A percentile compares a stretch with the other conserved stretches of the same genome.
Conservation (phyloP, 345 rosid genomes). For the Brassica cretica region DNA sequence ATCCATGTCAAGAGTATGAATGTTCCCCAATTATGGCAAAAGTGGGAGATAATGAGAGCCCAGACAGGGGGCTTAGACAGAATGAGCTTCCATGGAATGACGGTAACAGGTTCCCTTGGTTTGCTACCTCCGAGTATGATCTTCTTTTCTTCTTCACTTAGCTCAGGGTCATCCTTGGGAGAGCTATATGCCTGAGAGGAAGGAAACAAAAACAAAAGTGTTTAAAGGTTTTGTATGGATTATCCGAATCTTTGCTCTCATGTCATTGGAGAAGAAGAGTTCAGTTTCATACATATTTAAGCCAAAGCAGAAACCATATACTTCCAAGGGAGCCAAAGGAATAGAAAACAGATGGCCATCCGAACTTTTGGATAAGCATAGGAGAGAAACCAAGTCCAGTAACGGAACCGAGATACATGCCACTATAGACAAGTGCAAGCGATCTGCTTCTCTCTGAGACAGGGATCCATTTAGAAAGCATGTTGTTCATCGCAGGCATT, state of each 20-base stretch:
- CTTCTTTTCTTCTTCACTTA: slow-evolving; percentile 62
- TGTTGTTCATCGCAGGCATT: slow-evolving; percentile 99
- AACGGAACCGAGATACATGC: slow-evolving; percentile 99
- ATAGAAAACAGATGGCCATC: slow-evolving; percentile 97
- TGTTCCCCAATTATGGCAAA: slow-evolving; percentile 99
- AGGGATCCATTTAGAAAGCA: slow-evolving; percentile 96
- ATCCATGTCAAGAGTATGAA: slow-evolving; percentile 96
- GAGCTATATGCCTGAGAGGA: slow-evolving; percentile 75
- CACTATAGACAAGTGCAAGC: slow-evolving; percentile 90
- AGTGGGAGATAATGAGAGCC: slow-evolving; percentile 95
- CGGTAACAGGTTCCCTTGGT: slow-evolving; percentile 78
- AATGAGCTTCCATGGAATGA: slow-evolving; percentile 93
- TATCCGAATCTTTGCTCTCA: slow-evolving; percentile 13
- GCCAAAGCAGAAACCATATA: slow-evolving; percentile 85
- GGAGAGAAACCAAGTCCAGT: slow-evolving; percentile 89
- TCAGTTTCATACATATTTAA: slow-evolving; percentile 50
- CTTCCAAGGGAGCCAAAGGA: slow-evolving; percentile 93
- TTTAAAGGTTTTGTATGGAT: neutral
- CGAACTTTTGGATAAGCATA: slow-evolving; percentile 71
- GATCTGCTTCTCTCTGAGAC: slow-evolving; percentile 99
- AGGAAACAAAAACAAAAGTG: slow-evolving; percentile 33
- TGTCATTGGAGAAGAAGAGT: slow-evolving; percentile 1
- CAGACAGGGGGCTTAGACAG: slow-evolving; percentile 93
- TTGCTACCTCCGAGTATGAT: slow-evolving; percentile 62
- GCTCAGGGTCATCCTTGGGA: slow-evolving; percentile 78